phyloP scores from a whole-genome alignment of 2,329 filamentous ascomycete genomes.

The Monilinia fructicola region DNA sequence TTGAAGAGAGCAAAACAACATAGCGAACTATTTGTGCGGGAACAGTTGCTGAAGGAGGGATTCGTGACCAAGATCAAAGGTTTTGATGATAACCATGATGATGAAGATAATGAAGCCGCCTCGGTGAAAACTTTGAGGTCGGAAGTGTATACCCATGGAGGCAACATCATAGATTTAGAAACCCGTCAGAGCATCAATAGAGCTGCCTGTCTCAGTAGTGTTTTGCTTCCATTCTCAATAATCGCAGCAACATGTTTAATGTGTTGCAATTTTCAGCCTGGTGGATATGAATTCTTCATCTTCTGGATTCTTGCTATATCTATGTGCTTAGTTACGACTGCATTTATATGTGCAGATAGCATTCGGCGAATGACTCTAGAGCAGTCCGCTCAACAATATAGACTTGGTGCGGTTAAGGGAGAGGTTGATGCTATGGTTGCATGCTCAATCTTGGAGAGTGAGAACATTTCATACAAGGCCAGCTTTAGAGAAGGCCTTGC shows the following conservation, averaged over 20 bases:
- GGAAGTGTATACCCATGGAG: conserved; percentile 3
- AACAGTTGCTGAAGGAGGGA: neutral
- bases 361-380: conserved; percentile 20
- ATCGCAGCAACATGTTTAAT: conserved; percentile 19
- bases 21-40: neutral
- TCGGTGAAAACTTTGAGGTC: neutral
- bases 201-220: conserved; percentile 15
- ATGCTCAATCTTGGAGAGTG: neutral
- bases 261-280: neutral
- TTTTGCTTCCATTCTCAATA: conserved; percentile 18
- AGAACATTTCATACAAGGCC: neutral
- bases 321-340: conserved; percentile 9
- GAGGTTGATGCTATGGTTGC: neutral
- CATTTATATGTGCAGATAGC: conserved; percentile 20
- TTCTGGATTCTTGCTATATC: conserved; percentile 21
- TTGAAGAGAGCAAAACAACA: neutral
- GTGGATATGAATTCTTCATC: conserved; percentile 17
- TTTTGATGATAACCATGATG: neutral
- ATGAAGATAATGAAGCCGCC: neutral
- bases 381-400: conserved; percentile 8
- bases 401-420: neutral
- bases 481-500: neutral
- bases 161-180: conserved; percentile 7
- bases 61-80: neutral
- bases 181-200: conserved; percentile 19